A percentile compares a stretch with the other conserved stretches of the same genome.
Conservation (phyloP, 129 eudicot genomes). For the Saposhnikovia divaricata region DNA sequence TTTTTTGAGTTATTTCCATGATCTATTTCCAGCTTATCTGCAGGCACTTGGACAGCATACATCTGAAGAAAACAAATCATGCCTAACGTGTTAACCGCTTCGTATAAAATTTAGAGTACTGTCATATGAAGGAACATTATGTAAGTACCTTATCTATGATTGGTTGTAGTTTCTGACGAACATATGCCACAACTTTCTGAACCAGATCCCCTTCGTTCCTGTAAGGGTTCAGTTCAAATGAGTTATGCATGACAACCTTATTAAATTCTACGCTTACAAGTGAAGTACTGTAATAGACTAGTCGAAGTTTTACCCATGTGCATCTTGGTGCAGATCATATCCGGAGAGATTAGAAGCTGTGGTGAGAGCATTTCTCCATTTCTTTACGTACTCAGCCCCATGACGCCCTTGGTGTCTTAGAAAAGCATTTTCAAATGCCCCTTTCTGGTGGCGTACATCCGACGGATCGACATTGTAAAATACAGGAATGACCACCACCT, state of each 20-base stretch:
- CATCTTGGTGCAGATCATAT: background rate
- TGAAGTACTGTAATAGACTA: background rate
- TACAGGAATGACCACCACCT: background rate
- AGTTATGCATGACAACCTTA: background rate
- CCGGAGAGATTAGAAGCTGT: background rate
- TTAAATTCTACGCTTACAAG: background rate
- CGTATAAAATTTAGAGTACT: background rate
- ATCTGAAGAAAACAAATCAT: background rate
- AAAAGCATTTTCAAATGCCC: background rate
- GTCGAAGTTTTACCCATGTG: background rate
- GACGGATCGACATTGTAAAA: background rate
- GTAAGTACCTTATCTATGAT: background rate
- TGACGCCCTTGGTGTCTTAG: background rate
- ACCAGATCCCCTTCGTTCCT: conserved; percentile 2
- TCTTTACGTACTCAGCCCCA: background rate
- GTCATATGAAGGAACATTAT: background rate
- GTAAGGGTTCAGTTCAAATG: background rate
- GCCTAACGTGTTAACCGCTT: background rate
- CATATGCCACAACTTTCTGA: conserved; percentile 3
- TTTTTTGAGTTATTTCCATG: background rate
- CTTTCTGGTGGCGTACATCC: background rate
- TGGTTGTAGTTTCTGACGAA: conserved; percentile 4
- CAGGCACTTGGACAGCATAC: background rate
- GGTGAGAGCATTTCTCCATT: conserved; percentile 1
- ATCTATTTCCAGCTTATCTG: background rate